Base-by-base conservation (phyloP, 1,284 basidiomycete species). In the Schizophyllum amplum region DNA sequence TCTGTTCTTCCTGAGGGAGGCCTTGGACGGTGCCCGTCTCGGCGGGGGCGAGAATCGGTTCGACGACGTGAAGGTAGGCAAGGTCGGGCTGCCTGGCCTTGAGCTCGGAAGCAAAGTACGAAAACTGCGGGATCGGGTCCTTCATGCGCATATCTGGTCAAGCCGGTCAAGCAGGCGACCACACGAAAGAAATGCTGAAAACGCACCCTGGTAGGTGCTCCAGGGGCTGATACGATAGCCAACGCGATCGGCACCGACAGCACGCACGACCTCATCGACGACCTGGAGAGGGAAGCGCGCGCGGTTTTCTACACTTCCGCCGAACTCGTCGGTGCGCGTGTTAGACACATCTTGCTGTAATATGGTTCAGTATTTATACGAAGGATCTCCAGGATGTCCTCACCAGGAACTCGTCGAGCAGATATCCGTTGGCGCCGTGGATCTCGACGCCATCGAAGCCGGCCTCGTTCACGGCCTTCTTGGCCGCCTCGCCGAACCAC, bases 11-110 rank as follows among this genome's bases (percentile, higher is more conserved):
- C 7, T 57, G 22, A 0, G 54, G 13, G 1, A 53, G 52, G 1
- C 22, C 17, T 13, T 56, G 54, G 20, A 54, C 24, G 20, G 15
- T 67, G 20, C 55, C 55, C 5, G 67, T 59, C 2, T 46, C 66
- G 58, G 48, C 48, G 6, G 55, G 55, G 47, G 52, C 51, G 5
- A 60, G 24, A 20, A 50, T 7, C 48, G 73, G 68, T 63, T 81
- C 79, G 51, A 76, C 67, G 27, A 73, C 66, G 64, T 83, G 81
- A 22, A 86, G 63, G 64, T 85, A 87, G 0, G 81, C 81, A 3
- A 87, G 66, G 13, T 59, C 52, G 0, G 66, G 66, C 22, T 75
- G 70, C 5, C 63, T 64, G 24, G 69, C 62, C 7, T 68, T 68
- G 51, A 80, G 64, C n/a, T 71, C 64, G 17, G 66, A 61, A 0